Evolutionary conservation across 495 filamentous ascomycete genomes (phyloP).

Genomic region (Penicillium antarcticum): DNA sequence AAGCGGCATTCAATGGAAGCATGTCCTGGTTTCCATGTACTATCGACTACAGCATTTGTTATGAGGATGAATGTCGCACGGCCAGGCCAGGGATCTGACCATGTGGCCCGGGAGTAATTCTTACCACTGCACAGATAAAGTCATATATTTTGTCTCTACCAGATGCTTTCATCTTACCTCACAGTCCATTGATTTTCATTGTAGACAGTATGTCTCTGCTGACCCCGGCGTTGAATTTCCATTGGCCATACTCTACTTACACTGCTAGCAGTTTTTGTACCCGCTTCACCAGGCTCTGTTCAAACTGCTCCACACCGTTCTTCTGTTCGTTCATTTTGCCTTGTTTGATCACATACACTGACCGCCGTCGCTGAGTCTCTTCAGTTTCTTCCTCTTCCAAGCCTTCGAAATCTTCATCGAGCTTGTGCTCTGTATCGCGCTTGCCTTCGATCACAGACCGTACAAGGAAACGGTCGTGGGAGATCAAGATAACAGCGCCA

Average conservation of each 20-base stretch:
- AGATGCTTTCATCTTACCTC: too few species aligned
- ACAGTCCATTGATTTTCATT: too few species aligned
- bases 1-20: too few species aligned
- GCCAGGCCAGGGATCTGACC: too few species aligned
- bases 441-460: slow-evolving; percentile 66
- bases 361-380: slow-evolving; percentile 48
- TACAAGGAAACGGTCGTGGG: slow-evolving; percentile 76
- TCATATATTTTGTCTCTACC: too few species aligned
- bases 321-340: slow-evolving; percentile 55
- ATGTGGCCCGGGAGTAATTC: too few species aligned
- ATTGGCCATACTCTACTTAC: not conserved
- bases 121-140: too few species aligned
- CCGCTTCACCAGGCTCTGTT: slow-evolving; percentile 59
- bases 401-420: slow-evolving; percentile 50
- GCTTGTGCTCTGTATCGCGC: slow-evolving; percentile 34
- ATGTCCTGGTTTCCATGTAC: too few species aligned
- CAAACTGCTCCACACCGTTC: slow-evolving; percentile 61
- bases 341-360: slow-evolving; percentile 56
- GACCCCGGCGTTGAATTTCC: too few species aligned
- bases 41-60: too few species aligned
- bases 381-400: slow-evolving; percentile 46
- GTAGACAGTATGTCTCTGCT: too few species aligned
- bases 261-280: slow-evolving; percentile 36
- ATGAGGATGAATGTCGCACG: too few species aligned
- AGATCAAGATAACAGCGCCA: slow-evolving; percentile 69